Evolutionary conservation across 2,329 filamentous ascomycete species (phyloP).

Genomic region (Botrytis medusae): DNA sequence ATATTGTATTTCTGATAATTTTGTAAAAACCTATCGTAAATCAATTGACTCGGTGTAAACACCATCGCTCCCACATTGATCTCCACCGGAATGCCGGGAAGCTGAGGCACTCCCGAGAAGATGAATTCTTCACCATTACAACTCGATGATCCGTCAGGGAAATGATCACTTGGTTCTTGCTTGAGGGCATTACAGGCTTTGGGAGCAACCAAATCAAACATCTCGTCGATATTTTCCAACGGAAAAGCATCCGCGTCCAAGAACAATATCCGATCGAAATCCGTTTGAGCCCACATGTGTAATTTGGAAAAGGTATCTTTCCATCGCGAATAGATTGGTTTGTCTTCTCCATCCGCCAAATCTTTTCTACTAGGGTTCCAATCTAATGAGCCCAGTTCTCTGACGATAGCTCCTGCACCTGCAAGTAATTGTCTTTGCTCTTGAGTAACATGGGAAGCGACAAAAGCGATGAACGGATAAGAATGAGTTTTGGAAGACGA

Average conservation of each 20-base stretch:
- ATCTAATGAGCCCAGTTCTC: constrained; percentile 22
- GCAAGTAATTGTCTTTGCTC: constrained; percentile 22
- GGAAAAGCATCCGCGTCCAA: constrained; percentile 28
- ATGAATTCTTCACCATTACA: constrained; percentile 1
- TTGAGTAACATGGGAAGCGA: constrained; percentile 23
- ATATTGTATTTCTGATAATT: constrained; percentile 14
- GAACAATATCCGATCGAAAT: constrained; percentile 24
- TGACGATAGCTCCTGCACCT: constrained; percentile 26
- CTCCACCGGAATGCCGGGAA: neutral
- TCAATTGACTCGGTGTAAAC: neutral
- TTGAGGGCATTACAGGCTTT: constrained; percentile 7
- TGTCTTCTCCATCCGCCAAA: neutral
- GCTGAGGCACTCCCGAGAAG: constrained; percentile 9
- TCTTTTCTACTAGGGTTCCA: constrained; percentile 19
- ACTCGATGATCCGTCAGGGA: constrained; percentile 6
- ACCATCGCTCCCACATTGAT: constrained; percentile 22
- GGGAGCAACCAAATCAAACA: constrained; percentile 22
- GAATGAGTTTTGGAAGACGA: constrained; percentile 11
- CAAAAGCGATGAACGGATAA: constrained; percentile 27
- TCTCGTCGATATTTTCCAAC: constrained; percentile 25
- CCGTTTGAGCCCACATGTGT: constrained; percentile 25
- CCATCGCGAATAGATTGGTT: constrained; percentile 21
- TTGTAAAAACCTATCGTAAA: neutral
- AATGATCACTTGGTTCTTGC: constrained; percentile 3
- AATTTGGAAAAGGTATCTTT: constrained; percentile 27